Base-by-base conservation (phyloP, 306 rosid genomes). In the Lathyrus tuberosus region DNA sequence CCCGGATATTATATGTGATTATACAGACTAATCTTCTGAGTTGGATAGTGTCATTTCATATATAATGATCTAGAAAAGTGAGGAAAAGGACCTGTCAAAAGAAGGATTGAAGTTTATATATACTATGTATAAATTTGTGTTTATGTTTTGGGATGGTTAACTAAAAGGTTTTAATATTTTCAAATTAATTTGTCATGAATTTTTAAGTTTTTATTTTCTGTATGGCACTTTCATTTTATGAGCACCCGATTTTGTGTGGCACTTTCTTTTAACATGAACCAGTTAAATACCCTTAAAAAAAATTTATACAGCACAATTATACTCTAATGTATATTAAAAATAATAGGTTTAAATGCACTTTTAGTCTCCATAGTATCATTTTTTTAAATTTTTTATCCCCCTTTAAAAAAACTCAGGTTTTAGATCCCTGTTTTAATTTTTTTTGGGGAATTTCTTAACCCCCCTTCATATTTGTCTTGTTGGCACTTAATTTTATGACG, bases 41-140 rank as follows among this genome's bases (percentile, higher is more conserved):
- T 49, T 0, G 11, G 13, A 4, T 3, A 18, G 57, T 18, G 22
- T 5, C 5, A 24, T 1, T 51, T 51, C 14, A 51, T 10, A 51
- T 18, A 2, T 5, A 85, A 69, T 83, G 81, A 84, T 57, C 43
- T 56, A 44, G 43, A 58, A 58, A 63, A 51, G 15, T 0, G 18
- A 5, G 16, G 46, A 17, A 24, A 14, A 4, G 40, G 4, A 3
- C 42, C 26, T 9, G 42, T 40, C 54, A 48, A 48, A 12, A 9
- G 30, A 26, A 68, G 33, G 5, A 18, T 51, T 52, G 17, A 51
- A 11, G 6, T 54, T 44, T 48, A 16, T 67, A 31, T 31, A 26
- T 1, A 44, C 9, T 35, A 18, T 68, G 38, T 22, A 69, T 62
- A 37, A 53, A 20, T 20, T 64, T 64, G 68, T 65, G 42, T 62